Percentiles rank a stretch among this genome's conserved stretches.
Conservation (phyloP, 768 basidiomycete genomes). For the Kwoniella sp. region DNA sequence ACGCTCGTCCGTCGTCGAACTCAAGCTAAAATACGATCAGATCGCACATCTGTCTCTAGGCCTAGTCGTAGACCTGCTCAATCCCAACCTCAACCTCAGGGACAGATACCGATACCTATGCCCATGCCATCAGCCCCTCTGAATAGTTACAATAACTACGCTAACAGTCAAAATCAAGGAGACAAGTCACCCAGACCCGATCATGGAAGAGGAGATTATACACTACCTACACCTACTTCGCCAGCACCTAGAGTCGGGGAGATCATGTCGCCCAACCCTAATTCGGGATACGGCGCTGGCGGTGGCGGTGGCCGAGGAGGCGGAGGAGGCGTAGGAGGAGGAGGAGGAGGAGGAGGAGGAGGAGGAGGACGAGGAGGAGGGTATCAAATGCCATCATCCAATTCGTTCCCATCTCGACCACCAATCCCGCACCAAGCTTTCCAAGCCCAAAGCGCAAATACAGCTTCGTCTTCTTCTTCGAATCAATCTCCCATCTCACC, state of each 20-base stretch:
- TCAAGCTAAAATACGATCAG: constrained; percentile 63
- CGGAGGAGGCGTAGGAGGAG: too few species aligned
- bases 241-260: constrained; percentile 23
- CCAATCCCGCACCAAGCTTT: constrained; percentile 24
- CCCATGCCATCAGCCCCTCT: neutral
- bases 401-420: constrained; percentile 17
- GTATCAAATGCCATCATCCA: constrained; percentile 7
- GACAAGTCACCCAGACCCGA: neutral
- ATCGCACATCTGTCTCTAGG: constrained; percentile 69
- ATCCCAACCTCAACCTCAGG: neutral
- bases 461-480: neutral
- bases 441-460: too few species aligned
- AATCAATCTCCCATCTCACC: neutral
- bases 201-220: neutral
- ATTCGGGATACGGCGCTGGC: neutral
- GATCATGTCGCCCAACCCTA: constrained; percentile 31
- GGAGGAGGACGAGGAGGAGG: neutral
- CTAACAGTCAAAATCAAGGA: neutral
- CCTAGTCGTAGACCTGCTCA: constrained; percentile 10
- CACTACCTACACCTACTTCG: constrained; percentile 7
- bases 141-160: neutral
- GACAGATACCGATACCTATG: constrained; percentile 6
- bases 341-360: neutral
- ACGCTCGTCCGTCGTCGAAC: constrained; percentile 84
- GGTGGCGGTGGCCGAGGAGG: neutral